These are phyloP conservation scores for Allomyces javanicus DNA, from an alignment of 192 early-diverging fungal species.

Conservation along the genomic window DNA sequence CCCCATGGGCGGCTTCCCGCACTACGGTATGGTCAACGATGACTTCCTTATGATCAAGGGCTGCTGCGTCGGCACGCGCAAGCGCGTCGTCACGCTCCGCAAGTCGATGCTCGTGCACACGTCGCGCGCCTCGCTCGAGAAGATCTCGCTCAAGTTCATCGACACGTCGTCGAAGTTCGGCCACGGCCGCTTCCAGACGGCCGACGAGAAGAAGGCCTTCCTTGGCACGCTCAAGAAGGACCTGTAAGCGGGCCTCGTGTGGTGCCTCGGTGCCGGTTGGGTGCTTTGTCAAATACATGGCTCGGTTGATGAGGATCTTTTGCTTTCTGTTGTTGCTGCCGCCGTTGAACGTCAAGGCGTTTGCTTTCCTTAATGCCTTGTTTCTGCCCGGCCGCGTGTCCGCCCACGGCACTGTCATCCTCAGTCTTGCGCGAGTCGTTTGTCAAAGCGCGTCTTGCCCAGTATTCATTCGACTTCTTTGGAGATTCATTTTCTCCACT, in stretches of 20 bases:
- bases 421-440: too few relatives aligned
- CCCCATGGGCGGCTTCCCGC: constrained; percentile 97
- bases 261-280: too few relatives aligned
- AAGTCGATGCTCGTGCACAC: constrained; percentile 95
- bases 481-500: too few relatives aligned
- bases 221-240: constrained; percentile 84
- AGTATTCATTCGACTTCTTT: too few relatives aligned
- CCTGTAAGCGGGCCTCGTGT: background rate
- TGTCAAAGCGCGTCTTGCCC: too few relatives aligned
- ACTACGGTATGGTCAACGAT: constrained; percentile 95
- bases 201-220: constrained; percentile 83
- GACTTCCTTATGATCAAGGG: constrained; percentile 99
- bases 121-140: constrained; percentile 88
- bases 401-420: too few relatives aligned
- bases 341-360: too few relatives aligned
- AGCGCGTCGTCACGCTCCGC: constrained; percentile 91
- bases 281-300: too few relatives aligned
- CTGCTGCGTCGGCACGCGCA: constrained; percentile 84
- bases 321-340: too few relatives aligned
- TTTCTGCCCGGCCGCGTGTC: too few relatives aligned
- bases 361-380: too few relatives aligned
- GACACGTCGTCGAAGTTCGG: constrained; percentile 98
- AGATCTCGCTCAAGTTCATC: constrained; percentile 95
- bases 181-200: constrained; percentile 98
- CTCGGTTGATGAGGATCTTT: too few relatives aligned